These are phyloP conservation scores for Fusarium floridanum DNA, from an alignment of 2,329 filamentous ascomycete genomes.

Conservation along the genomic window DNA sequence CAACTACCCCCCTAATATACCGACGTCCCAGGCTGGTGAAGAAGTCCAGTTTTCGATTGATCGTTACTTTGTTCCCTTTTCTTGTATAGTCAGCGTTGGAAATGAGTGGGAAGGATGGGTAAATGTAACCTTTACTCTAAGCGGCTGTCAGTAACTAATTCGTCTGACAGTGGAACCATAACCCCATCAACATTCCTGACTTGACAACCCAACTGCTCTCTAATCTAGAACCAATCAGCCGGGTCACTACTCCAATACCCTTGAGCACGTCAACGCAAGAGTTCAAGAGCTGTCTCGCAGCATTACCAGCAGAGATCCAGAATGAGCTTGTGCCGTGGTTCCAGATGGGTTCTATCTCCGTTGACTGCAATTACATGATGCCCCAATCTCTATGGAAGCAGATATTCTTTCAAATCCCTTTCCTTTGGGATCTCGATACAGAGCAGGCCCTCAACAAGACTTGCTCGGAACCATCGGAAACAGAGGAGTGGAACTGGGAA, in stretches of 20 bases:
- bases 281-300: neutral
- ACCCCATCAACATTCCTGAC: neutral
- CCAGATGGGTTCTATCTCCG: neutral
- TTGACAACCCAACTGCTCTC: neutral
- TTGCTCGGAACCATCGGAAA: neutral
- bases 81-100: neutral
- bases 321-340: neutral
- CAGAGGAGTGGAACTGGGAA: constrained; percentile 12
- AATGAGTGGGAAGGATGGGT: neutral
- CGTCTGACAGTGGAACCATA: constrained; percentile 4
- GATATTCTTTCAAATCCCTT: constrained; percentile 10
- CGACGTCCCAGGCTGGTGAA: neutral
- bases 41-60: neutral
- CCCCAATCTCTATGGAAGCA: constrained; percentile 7
- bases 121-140: neutral
- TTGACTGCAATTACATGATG: neutral
- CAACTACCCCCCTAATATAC: neutral
- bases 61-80: neutral
- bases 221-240: neutral
- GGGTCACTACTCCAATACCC: neutral
- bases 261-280: neutral
- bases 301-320: neutral
- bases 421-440: constrained; percentile 16
- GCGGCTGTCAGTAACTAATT: neutral
- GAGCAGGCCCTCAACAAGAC: neutral